Evolutionary conservation across 202 grass and related monocot genomes (phyloP), one percentile per base, ranked within the genome.

Genomic region (Elaeis oleifera): DNA sequence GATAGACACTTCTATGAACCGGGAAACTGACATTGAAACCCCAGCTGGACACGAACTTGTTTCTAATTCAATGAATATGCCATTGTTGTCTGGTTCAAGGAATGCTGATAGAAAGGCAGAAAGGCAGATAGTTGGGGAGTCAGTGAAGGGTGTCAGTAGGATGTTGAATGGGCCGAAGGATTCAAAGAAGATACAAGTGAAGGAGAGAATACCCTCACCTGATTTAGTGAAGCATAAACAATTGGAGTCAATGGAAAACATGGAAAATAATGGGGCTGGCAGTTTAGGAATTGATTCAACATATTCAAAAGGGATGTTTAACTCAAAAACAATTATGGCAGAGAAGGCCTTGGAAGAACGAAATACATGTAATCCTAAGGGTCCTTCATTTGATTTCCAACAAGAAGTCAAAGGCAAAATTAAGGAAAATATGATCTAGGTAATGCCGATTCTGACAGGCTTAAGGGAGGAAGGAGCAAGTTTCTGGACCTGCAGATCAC

Each of bases 351-450:
- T 76, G 23, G 74, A 76, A 73, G 81, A 82, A 18, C 84, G 36
- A 70, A 79, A 78, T 58, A 59, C 67, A 76, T 74, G 50, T 76
- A 80, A n/a, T 68, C 63, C 72, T 27, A 84, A 65, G 63, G 61
- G 80, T 58, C 57, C 75, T 56, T 51, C 56, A 65, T 44, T 62
- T 61, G 84, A 90, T 72, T 74, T 71, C 51, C 81, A 81, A 50
- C 86, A 80, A 70, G 86, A 94, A 80, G 81, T 55, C 51, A 84
- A 72, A 86, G 59, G 68, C 54, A 88, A 78, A 74, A 27, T 74
- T 44, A 80, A 86, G 72, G 84, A 82, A 70, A 81, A 70, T 60
- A 5, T 74, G 71, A 79, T 70, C 44, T 25, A 2, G 49, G 60
- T 16, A 81, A 65, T 65, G 68, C 65, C 59, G 79, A 82, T 63